These are phyloP conservation scores for Fistulina hepatica DNA, from an alignment of 1,284 basidiomycete species.

Conservation along the genomic window DNA sequence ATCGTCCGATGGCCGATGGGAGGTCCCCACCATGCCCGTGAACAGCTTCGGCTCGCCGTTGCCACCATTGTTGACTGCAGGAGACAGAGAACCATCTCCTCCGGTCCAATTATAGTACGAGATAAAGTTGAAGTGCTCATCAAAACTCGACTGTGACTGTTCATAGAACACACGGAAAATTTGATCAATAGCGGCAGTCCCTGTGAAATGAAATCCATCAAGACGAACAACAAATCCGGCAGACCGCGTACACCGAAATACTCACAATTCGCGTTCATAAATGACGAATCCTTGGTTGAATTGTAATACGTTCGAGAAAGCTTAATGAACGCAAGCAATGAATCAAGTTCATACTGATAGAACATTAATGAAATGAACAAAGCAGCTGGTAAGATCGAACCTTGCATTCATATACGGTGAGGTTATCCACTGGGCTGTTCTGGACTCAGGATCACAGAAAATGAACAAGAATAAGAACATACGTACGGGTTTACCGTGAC, in stretches of 20 bases:
- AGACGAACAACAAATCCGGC: conserved; percentile 3
- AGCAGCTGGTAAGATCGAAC: conserved; percentile 18
- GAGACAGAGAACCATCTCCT: conserved; percentile 47
- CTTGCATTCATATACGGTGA: conserved; percentile 51
- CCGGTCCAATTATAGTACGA: conserved; percentile 78
- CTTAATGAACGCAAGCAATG: conserved; percentile 52
- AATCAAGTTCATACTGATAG: conserved; percentile 46
- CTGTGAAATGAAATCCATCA: conserved; percentile 24
- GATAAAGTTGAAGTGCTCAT: conserved; percentile 56
- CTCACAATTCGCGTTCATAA: conserved; percentile 61
- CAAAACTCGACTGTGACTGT: conserved; percentile 64
- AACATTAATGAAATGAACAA: no score
- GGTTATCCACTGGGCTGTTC: conserved; percentile 34
- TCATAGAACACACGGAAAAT: conserved; percentile 67
- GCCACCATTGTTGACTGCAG: conserved; percentile 51
- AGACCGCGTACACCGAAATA: conserved; percentile 20
- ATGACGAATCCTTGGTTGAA: conserved; percentile 55
- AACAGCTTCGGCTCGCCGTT: conserved; percentile 60
- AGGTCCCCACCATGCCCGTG: conserved; percentile 48
- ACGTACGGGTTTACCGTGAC: conserved; percentile 33
- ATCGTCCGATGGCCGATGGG: conserved; percentile 70
- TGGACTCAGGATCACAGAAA: conserved; percentile 1
- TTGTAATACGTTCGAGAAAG: conserved; percentile 63
- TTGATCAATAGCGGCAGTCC: conserved; percentile 57
- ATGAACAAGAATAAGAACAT: neutral